A percentile compares a stretch with the other conserved stretches of the same genome.
phyloP scores from a whole-genome alignment of 352 stramenopile species.

The Pythium vanterpoolii region DNA sequence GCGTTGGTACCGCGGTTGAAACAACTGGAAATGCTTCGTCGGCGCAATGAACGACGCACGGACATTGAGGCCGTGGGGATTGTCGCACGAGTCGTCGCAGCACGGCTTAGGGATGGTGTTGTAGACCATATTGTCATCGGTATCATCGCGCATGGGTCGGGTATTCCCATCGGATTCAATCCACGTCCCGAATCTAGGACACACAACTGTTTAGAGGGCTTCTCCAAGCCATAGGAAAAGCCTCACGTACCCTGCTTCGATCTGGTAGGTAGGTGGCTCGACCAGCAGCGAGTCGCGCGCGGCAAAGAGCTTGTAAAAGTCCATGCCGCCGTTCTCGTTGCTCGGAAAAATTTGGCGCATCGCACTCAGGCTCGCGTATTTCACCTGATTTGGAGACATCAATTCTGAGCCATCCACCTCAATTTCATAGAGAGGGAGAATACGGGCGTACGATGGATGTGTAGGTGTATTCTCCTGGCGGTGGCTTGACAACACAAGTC shows the following conservation, averaged over 20 bases:
- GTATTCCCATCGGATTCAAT: conserved; percentile 82
- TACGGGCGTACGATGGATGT: conserved; percentile 66
- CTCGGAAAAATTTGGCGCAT: conserved; percentile 77
- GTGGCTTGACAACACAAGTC: conserved; percentile 75
- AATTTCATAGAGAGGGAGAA: background rate
- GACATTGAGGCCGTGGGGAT: conserved; percentile 75
- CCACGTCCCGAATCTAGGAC: conserved; percentile 65
- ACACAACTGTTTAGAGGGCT: background rate
- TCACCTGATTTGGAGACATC: conserved; percentile 37
- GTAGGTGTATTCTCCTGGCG: conserved; percentile 72
- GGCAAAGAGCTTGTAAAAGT: conserved; percentile 80
- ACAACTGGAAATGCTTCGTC: conserved; percentile 77
- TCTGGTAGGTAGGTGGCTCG: conserved; percentile 78
- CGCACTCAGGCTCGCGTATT: conserved; percentile 67
- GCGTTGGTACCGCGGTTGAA: conserved; percentile 77
- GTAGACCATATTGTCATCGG: conserved; percentile 74
- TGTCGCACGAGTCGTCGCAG: conserved; percentile 83
- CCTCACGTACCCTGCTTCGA: conserved; percentile 75
- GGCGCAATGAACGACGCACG: conserved; percentile 76
- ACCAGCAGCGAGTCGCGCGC: conserved; percentile 72
- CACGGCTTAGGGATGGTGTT: conserved; percentile 71
- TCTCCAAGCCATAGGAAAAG: no score
- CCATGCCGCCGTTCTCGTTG: conserved; percentile 48
- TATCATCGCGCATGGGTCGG: conserved; percentile 69
- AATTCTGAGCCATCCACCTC: background rate